Conservation (phyloP, 345 rosid genomes). For the Lepidium aucheri region DNA sequence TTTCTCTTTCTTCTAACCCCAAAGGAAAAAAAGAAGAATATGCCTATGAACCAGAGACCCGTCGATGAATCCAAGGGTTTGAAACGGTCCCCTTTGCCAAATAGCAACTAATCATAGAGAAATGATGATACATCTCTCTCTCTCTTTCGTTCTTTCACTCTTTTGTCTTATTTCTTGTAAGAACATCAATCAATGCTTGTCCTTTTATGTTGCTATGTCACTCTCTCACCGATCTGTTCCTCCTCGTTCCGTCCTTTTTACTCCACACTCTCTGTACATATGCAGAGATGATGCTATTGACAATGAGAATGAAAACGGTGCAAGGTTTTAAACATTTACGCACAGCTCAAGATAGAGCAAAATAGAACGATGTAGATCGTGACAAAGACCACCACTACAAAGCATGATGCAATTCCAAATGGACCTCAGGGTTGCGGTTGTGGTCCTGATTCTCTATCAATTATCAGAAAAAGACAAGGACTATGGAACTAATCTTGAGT, state of each 20-base stretch:
- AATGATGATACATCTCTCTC: constrained; percentile 25
- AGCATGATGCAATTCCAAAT: not conserved
- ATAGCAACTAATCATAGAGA: constrained; percentile 28
- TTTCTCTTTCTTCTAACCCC: not conserved
- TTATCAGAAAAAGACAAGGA: constrained; percentile 14
- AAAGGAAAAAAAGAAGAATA: not conserved
- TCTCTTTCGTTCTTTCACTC: constrained; percentile 7
- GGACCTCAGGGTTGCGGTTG: not conserved
- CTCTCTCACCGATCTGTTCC: constrained; percentile 30
- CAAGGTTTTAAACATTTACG: not conserved
- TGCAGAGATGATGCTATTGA: constrained; percentile 25
- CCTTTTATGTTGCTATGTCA: constrained; percentile 13
- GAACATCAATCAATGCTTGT: constrained; percentile 13
- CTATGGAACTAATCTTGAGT: not conserved
- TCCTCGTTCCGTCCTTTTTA: constrained; percentile 23
- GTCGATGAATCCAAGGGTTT: constrained; percentile 13
- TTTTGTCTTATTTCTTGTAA: constrained; percentile 18
- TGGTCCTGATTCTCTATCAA: constrained; percentile 27
- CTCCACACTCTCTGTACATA: not conserved
- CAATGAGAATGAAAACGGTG: constrained; percentile 26
- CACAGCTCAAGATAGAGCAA: not conserved
- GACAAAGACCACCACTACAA: constrained; percentile 23
- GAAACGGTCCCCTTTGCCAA: constrained; percentile 24
- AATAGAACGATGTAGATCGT: not conserved
- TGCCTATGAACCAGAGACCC: not conserved